Evolutionary conservation across 768 basidiomycete genomes (phyloP).

Genomic region (Mycena albidolilacea): DNA sequence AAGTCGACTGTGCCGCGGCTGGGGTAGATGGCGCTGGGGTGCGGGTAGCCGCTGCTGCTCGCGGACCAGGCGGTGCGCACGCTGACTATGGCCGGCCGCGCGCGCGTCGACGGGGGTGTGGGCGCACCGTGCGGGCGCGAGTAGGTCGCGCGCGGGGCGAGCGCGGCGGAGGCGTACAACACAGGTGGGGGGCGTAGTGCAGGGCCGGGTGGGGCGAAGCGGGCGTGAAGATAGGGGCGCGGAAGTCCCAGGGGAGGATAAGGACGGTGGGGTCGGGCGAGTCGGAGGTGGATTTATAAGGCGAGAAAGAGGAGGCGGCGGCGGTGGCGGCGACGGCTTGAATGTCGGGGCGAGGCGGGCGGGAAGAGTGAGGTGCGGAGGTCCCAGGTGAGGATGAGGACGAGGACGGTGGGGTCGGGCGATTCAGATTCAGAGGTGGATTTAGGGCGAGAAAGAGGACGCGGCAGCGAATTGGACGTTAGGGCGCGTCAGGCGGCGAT

Average conservation of each 20-base stretch:
- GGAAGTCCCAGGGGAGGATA: slow-evolving; percentile 68
- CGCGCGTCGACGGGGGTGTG: slow-evolving; percentile 56
- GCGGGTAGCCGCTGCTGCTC: no score
- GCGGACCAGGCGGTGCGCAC: slow-evolving; percentile 63
- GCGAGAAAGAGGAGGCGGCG: no score
- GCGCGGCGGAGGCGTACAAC: slow-evolving; percentile 58
- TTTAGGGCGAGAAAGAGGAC: neutral
- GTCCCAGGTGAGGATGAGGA: no score
- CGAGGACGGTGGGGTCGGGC: slow-evolving; percentile 51
- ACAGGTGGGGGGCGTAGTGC: slow-evolving; percentile 56
- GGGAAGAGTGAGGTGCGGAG: neutral
- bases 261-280: slow-evolving; percentile 56
- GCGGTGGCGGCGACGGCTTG: no score
- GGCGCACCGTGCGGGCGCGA: slow-evolving; percentile 62
- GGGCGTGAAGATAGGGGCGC: slow-evolving; percentile 58
- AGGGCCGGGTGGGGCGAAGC: slow-evolving; percentile 40
- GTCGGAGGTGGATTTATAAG: neutral
- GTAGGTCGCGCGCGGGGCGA: slow-evolving; percentile 57
- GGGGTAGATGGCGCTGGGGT: no score
- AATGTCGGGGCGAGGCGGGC: slow-evolving; percentile 18
- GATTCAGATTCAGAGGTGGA: neutral
- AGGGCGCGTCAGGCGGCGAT: slow-evolving; percentile 34
- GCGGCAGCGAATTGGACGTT: slow-evolving; percentile 20
- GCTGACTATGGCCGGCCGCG: no score
- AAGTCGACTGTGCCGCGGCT: no score